These are phyloP conservation scores for Aspergillus sclerotialis DNA, from an alignment of 2,329 filamentous ascomycete species.

Conservation along the genomic window DNA sequence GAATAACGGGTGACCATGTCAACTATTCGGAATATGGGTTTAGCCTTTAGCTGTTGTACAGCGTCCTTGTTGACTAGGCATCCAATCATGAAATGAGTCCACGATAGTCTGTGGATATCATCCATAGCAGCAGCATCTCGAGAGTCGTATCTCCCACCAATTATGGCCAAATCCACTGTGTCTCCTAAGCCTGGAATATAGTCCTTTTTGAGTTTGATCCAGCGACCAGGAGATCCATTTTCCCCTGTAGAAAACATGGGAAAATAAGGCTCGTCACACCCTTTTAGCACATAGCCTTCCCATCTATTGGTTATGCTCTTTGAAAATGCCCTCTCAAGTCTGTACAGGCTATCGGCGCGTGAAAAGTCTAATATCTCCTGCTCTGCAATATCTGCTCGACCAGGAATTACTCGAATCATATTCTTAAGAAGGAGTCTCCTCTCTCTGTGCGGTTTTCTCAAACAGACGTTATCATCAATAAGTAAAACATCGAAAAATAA, in stretches of 20 bases:
- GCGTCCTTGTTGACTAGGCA: conserved; percentile 64
- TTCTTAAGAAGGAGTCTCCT: conserved; percentile 49
- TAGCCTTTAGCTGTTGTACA: conserved; percentile 43
- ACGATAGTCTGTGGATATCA: conserved; percentile 51
- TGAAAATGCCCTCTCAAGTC: conserved; percentile 60
- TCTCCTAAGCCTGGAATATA: conserved; percentile 74
- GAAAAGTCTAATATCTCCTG: conserved; percentile 63
- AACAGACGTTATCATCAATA: conserved; percentile 47
- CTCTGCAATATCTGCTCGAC: conserved; percentile 60
- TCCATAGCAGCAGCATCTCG: conserved; percentile 51
- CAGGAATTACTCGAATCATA: conserved; percentile 49
- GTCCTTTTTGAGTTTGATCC: conserved; percentile 84
- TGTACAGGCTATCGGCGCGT: conserved; percentile 42
- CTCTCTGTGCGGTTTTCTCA: conserved; percentile 39
- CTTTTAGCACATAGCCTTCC: conserved; percentile 78
- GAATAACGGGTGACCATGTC: conserved; percentile 49
- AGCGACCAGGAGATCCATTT: conserved; percentile 34
- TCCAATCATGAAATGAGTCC: conserved; percentile 75
- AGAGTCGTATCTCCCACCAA: conserved; percentile 67
- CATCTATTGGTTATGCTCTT: conserved; percentile 57
- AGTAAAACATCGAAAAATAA: conserved; percentile 56
- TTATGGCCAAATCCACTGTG: conserved; percentile 71
- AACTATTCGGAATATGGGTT: conserved; percentile 60
- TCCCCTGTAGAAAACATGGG: conserved; percentile 37
- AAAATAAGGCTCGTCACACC: conserved; percentile 69